These are phyloP conservation scores for Geotrichum europaeum DNA, from an alignment of 1,139 yeast species.

Conservation along the genomic window DNA sequence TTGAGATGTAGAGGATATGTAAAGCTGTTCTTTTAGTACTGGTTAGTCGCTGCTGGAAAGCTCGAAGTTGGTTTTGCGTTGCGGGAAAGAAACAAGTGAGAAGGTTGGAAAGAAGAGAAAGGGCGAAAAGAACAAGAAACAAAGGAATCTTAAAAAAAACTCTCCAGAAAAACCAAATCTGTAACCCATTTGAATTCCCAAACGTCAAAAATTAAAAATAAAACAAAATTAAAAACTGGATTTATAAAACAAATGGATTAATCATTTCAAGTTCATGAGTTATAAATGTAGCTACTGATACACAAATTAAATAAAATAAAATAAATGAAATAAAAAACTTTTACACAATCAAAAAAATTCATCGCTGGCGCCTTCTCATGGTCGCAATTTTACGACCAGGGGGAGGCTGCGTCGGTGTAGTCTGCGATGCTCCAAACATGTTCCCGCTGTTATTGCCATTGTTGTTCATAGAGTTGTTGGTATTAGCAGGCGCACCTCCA, in stretches of 20 bases:
- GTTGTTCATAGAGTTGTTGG: neutral
- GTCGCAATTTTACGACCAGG: slow-evolving; percentile 13
- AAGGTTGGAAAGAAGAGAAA: slow-evolving; percentile 1
- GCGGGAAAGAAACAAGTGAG: neutral
- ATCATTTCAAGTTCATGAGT: neutral
- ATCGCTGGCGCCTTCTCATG: slow-evolving; percentile 13
- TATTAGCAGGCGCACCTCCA: neutral
- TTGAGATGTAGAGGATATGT: neutral
- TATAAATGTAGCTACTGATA: neutral
- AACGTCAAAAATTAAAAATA: neutral
- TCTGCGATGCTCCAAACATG: neutral
- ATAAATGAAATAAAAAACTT: neutral
- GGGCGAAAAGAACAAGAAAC: neutral
- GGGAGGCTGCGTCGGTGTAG: slow-evolving; percentile 2
- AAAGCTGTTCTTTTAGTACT: neutral
- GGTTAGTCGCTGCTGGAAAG: neutral
- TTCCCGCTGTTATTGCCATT: neutral
- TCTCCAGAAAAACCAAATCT: neutral
- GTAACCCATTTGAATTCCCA: neutral
- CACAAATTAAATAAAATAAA: neutral
- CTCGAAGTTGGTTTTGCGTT: neutral
- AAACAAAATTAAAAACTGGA: neutral
- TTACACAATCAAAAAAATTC: neutral
- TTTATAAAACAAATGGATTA: neutral
- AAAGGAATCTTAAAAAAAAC: neutral